Conservation (phyloP, 148 eudicot species). For the Cornus suecica region DNA sequence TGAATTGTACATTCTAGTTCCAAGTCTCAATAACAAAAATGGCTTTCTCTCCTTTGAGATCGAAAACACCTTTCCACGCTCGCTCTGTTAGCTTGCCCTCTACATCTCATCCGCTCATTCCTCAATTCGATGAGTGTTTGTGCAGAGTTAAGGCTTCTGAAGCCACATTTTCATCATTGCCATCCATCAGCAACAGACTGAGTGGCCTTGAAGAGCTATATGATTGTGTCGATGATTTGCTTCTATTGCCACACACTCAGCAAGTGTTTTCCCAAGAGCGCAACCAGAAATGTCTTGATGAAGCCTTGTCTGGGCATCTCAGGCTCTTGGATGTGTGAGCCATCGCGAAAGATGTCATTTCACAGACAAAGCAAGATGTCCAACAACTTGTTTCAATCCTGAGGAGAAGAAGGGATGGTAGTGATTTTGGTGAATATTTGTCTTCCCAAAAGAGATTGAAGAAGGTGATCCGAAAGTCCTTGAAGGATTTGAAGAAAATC, state of each 20-base stretch:
- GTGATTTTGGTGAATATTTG: constrained; percentile 21
- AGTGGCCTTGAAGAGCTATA: constrained; percentile 31
- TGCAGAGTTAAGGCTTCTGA: constrained; percentile 35
- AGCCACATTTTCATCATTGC: constrained; percentile 32
- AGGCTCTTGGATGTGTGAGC: constrained; percentile 44
- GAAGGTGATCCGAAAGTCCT: constrained; percentile 28
- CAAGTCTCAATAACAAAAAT: background rate
- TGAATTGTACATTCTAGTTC: background rate
- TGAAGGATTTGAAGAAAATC: constrained; percentile 28
- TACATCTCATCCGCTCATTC: constrained; percentile 17
- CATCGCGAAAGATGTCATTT: constrained; percentile 28
- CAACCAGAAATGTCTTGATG: constrained; percentile 18
- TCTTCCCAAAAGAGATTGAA: constrained; percentile 27
- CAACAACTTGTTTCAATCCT: constrained; percentile 33
- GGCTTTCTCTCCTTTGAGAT: constrained; percentile 22
- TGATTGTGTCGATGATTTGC: constrained; percentile 23
- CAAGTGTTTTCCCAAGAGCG: constrained; percentile 11
- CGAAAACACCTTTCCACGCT: constrained; percentile 14
- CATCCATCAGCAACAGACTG: constrained; percentile 30
- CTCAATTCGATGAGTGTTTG: constrained; percentile 29
- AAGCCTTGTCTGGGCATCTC: constrained; percentile 32
- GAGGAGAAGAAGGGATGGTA: constrained; percentile 34
- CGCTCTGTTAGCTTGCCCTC: constrained; percentile 37
- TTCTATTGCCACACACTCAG: constrained; percentile 22
- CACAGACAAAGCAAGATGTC: constrained; percentile 28